Evolutionary conservation across 2,329 filamentous ascomycete genomes (phyloP).

Genomic region (Xylariaceae sp.): DNA sequence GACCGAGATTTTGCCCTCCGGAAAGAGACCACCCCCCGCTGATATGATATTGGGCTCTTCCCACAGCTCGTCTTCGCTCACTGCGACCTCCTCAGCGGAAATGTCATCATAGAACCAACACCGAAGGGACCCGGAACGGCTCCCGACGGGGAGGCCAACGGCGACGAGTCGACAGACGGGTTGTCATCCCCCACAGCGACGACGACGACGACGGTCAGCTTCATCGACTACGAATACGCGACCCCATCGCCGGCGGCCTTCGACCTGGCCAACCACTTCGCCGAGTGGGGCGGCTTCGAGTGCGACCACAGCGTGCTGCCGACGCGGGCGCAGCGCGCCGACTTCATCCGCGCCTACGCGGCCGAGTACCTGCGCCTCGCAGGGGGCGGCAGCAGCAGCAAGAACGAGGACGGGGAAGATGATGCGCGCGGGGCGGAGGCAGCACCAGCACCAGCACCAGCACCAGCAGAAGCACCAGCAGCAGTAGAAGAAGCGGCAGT

Average conservation of each 20-base stretch:
- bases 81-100: conserved; percentile 92
- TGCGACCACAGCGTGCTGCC: conserved; percentile 85
- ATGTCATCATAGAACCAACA: conserved; percentile 74
- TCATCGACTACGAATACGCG: conserved; percentile 98
- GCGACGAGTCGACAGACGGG: too few relatives aligned
- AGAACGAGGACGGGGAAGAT: conserved; percentile 9
- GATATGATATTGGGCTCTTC: not conserved
- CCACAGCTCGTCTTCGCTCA: conserved; percentile 80
- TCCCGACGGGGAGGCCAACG: conserved; percentile 16
- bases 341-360: conserved; percentile 81
- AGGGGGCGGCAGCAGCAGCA: conserved; percentile 5
- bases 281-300: conserved; percentile 95
- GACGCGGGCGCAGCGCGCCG: conserved; percentile 64
- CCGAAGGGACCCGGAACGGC: conserved; percentile 19
- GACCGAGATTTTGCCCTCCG: too few relatives aligned
- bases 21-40: not conserved
- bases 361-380: conserved; percentile 54
- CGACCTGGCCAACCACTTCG: conserved; percentile 95
- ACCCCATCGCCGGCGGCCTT: conserved; percentile 91
- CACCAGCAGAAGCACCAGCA: too few relatives aligned
- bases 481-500: too few relatives aligned
- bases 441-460: too few relatives aligned
- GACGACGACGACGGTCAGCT: conserved; percentile 49
- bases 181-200: too few relatives aligned
- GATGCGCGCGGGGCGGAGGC: conserved; percentile 31